A percentile compares a stretch with the other conserved stretches of the same genome.
Conservation (phyloP, 495 filamentous ascomycete species). For the Tuber magnatum region DNA sequence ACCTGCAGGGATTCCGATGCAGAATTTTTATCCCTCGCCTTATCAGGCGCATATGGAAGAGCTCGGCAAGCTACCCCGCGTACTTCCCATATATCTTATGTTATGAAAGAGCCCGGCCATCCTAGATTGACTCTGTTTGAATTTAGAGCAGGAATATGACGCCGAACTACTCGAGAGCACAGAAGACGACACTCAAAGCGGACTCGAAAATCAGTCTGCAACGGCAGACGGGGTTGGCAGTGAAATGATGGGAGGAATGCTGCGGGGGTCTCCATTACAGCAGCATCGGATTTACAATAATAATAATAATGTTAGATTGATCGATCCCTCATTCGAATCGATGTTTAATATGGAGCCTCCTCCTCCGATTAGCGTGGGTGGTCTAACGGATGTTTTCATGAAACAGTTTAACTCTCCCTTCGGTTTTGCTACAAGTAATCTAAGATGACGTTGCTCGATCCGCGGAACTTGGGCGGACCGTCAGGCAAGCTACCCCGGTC, state of each 20-base stretch:
- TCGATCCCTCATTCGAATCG: slow-evolving; percentile 37
- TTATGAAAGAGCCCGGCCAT: slow-evolving; percentile 64
- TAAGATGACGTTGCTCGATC: slow-evolving; percentile 21
- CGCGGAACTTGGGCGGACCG: slow-evolving; percentile 20
- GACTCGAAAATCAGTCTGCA: slow-evolving; percentile 31
- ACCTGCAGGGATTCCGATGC: slow-evolving; percentile 33
- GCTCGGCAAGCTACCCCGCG: slow-evolving; percentile 81
- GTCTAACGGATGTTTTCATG: slow-evolving; percentile 39
- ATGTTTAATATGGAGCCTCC: slow-evolving; percentile 38
- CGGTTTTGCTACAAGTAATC: slow-evolving; percentile 30
- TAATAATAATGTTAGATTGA: slow-evolving; percentile 31
- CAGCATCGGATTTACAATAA: slow-evolving; percentile 30
- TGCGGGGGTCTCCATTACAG: slow-evolving; percentile 25
- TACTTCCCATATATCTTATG: slow-evolving; percentile 48
- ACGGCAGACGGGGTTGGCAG: slow-evolving; percentile 31
- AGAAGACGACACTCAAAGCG: slow-evolving; percentile 56
- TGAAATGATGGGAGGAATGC: slow-evolving; percentile 32
- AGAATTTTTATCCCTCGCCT: slow-evolving; percentile 68
- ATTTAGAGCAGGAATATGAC: slow-evolving; percentile 96
- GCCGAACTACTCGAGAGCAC: slow-evolving; percentile 81
- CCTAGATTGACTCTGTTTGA: slow-evolving; percentile 71
- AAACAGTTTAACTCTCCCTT: slow-evolving; percentile 39
- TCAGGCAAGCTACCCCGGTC: slow-evolving; percentile 25
- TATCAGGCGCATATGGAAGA: slow-evolving; percentile 95
- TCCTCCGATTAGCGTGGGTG: slow-evolving; percentile 31